Evolutionary conservation across 75 land plant genomes (phyloP).

Genomic region (Selaginella moellendorffii): DNA sequence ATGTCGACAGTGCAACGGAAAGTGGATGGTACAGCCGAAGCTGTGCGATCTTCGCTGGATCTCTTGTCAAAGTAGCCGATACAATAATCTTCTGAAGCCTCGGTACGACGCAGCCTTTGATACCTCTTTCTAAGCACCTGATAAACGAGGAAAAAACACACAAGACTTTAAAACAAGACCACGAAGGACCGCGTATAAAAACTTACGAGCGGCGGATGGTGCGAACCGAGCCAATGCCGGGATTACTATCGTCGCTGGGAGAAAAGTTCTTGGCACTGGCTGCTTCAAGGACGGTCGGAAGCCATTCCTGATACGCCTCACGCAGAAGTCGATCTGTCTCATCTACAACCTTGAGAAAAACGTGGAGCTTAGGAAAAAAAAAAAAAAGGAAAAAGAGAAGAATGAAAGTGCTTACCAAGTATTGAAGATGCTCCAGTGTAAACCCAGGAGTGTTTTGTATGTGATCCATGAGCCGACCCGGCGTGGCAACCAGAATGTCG

Average conservation of each 20-base stretch:
- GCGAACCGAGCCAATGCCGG: not conserved
- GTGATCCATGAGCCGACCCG: conserved; percentile 91
- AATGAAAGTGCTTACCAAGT: conserved; percentile 43
- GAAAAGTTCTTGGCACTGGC: conserved; percentile 19
- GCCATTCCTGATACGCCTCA: conserved; percentile 86
- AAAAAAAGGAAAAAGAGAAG: not conserved
- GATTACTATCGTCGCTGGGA: not conserved
- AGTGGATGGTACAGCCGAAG: conserved; percentile 75
- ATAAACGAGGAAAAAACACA: not conserved
- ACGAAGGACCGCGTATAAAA: no score
- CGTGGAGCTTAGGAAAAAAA: not conserved
- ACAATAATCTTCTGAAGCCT: conserved; percentile 75
- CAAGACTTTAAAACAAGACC: no score
- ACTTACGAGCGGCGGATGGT: not conserved
- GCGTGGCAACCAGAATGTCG: conserved; percentile 91
- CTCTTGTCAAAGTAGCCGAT: conserved; percentile 86
- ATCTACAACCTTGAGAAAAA: conserved; percentile 63
- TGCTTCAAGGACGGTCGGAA: conserved; percentile 54
- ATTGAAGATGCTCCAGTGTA: conserved; percentile 66
- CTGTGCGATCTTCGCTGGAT: conserved; percentile 86
- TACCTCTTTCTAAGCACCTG: conserved; percentile 75
- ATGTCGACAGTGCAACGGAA: conserved; percentile 38
- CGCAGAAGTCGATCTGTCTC: conserved; percentile 83
- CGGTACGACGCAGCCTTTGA: conserved; percentile 42
- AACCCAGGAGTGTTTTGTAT: conserved; percentile 63